Evolutionary conservation across 2,329 filamentous ascomycete species (phyloP).

Genomic region (Tolypocladium album): DNA sequence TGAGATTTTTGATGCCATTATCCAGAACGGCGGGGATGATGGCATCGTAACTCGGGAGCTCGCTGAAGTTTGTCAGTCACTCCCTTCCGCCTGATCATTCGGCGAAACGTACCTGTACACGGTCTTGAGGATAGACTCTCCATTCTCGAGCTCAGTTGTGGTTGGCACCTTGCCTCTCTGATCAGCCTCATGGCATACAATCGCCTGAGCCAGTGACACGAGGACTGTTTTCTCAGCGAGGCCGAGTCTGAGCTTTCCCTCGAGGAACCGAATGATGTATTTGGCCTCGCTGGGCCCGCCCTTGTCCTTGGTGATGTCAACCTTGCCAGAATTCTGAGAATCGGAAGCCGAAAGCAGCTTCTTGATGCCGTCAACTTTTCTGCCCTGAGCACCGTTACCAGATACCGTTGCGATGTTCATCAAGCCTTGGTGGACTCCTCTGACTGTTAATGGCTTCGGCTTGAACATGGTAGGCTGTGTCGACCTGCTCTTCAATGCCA

Average conservation of each 20-base stretch:
- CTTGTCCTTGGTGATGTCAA: conserved; percentile 87
- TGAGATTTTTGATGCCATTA: conserved; percentile 73
- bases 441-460: conserved; percentile 79
- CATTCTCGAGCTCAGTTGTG: conserved; percentile 68
- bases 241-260: conserved; percentile 86
- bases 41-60: conserved; percentile 89
- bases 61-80: conserved; percentile 36
- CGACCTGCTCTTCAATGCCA: conserved; percentile 88
- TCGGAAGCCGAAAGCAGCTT: conserved; percentile 91
- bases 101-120: conserved; percentile 61
- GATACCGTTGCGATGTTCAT: conserved; percentile 80
- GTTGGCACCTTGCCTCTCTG: conserved; percentile 59
- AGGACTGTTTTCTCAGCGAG: conserved; percentile 88
- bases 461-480: conserved; percentile 99
- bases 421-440: conserved; percentile 76
- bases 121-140: conserved; percentile 76
- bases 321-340: conserved; percentile 58
- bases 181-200: conserved; percentile 74
- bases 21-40: conserved; percentile 85
- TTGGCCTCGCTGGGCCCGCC: conserved; percentile 93
- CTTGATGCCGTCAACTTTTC: conserved; percentile 92
- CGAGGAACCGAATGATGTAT: conserved; percentile 82
- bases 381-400: conserved; percentile 77
- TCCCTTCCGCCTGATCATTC: too few species aligned
- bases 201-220: conserved; percentile 78